Percentiles rank a stretch among this genome's conserved stretches.
Evolutionary conservation across 352 stramenopile species (phyloP).

Genomic region (Elongisporangium undulatum): DNA sequence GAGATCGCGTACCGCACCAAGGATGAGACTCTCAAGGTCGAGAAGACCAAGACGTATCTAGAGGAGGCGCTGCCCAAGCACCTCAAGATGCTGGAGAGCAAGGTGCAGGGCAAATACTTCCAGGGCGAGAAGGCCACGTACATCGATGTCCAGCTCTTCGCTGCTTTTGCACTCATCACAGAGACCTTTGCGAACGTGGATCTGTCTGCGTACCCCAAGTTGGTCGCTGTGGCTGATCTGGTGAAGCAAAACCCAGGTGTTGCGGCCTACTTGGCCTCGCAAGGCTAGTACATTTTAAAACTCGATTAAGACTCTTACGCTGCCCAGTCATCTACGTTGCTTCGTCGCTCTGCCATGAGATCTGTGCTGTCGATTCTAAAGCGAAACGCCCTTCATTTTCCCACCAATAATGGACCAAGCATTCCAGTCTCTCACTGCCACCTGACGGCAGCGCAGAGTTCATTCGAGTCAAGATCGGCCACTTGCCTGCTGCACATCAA

Average conservation of each 20-base stretch:
- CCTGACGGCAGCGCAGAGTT: no score
- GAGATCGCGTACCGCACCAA: conserved; percentile 21
- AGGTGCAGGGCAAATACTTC: conserved; percentile 49
- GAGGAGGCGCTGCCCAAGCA: conserved; percentile 31
- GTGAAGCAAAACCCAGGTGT: conserved; percentile 35
- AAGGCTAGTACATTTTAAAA: conserved; percentile 3
- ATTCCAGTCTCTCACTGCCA: no score
- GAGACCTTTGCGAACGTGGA: conserved; percentile 18
- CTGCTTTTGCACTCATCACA: conserved; percentile 36
- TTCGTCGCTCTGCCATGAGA: no score
- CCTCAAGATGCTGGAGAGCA: conserved; percentile 31
- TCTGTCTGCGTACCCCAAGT: conserved; percentile 34
- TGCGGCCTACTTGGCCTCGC: conserved; percentile 38
- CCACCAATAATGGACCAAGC: no score
- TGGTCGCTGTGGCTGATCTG: conserved; percentile 28
- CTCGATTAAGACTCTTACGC: no score
- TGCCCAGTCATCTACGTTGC: no score
- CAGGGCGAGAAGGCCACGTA: conserved; percentile 32
- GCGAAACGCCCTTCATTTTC: no score
- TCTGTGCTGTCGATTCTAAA: no score
- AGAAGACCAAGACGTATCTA: conserved; percentile 34
- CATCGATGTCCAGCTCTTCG: conserved; percentile 39
- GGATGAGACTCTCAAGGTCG: conserved; percentile 31
- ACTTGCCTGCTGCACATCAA: no score
- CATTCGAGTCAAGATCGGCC: no score